Conservation (phyloP, 2,329 filamentous ascomycete species). For the Sphaerulina musiva region DNA sequence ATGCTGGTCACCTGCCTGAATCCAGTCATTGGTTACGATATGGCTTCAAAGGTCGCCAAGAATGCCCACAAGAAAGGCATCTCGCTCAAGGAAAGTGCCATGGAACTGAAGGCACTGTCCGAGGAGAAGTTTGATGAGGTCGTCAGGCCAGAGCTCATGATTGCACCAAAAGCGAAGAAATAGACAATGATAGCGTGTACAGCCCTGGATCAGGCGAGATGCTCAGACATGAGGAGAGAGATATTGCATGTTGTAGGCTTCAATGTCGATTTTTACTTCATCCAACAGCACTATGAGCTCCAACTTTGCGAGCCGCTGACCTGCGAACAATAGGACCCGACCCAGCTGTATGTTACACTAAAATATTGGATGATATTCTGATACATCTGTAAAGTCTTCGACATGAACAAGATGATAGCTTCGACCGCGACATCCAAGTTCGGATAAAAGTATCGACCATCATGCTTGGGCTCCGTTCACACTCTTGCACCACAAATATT, state of each 20-base stretch:
- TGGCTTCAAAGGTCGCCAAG: conserved; percentile 95
- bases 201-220: neutral
- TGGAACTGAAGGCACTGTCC: conserved; percentile 85
- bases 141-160: conserved; percentile 91
- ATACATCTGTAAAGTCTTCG: too few relatives aligned
- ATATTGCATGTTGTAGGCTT: neutral
- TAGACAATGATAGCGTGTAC: neutral
- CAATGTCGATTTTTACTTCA: neutral
- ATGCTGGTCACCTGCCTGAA: conserved; percentile 99
- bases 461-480: conserved; percentile 19
- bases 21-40: conserved; percentile 94
- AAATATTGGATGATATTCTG: too few relatives aligned
- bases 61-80: conserved; percentile 98
- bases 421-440: neutral
- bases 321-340: neutral
- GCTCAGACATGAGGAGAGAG: neutral
- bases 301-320: neutral
- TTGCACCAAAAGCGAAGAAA: conserved; percentile 69
- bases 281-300: neutral
- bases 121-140: conserved; percentile 84
- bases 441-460: conserved; percentile 21
- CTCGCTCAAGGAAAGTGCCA: conserved; percentile 85
- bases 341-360: too few relatives aligned
- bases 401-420: neutral
- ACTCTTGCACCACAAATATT: conserved; percentile 32